Conservation (phyloP, 805 yeast genomes). For the Nakazawaea holstii region DNA sequence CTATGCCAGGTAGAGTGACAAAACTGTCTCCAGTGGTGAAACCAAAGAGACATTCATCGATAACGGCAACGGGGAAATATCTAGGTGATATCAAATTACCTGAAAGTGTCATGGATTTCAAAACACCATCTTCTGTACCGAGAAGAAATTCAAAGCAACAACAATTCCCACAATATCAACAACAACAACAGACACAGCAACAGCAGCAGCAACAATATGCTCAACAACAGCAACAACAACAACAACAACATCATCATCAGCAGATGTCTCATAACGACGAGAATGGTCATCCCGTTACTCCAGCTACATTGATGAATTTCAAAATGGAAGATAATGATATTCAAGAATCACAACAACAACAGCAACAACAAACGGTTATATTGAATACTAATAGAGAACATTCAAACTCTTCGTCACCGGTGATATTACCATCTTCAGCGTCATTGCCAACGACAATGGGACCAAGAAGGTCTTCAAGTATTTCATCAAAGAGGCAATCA, state of each 20-base stretch:
- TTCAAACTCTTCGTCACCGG: constrained; percentile 28
- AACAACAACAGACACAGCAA: constrained; percentile 8
- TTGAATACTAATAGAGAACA: constrained; percentile 25
- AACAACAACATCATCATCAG: constrained; percentile 1
- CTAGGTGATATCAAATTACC: constrained; percentile 11
- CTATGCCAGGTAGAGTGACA: constrained; percentile 9
- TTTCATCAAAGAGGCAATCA: constrained; percentile 4
- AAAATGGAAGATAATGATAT: constrained; percentile 10
- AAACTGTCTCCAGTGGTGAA: constrained; percentile 9
- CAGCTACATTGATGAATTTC: constrained; percentile 27
- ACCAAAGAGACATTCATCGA: constrained; percentile 1
- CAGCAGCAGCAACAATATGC: constrained; percentile 4
- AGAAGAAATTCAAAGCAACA: constrained; percentile 1
- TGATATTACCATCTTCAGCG: constrained; percentile 28
- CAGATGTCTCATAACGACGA: constrained; percentile 2
- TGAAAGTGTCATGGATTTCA: constrained; percentile 11
- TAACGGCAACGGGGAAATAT: background rate
- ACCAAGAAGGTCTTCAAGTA: constrained; percentile 15
- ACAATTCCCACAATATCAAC: constrained; percentile 3
- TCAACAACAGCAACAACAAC: constrained; percentile 7
- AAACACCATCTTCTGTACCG: constrained; percentile 7
- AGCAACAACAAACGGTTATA: constrained; percentile 17
- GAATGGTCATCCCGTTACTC: constrained; percentile 20
- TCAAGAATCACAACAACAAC: constrained; percentile 8
- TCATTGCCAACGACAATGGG: constrained; percentile 17